Percentiles rank a stretch among this genome's conserved stretches.
Conservation (phyloP, 139 green algal genomes). For the Coelastrella sp. region DNA sequence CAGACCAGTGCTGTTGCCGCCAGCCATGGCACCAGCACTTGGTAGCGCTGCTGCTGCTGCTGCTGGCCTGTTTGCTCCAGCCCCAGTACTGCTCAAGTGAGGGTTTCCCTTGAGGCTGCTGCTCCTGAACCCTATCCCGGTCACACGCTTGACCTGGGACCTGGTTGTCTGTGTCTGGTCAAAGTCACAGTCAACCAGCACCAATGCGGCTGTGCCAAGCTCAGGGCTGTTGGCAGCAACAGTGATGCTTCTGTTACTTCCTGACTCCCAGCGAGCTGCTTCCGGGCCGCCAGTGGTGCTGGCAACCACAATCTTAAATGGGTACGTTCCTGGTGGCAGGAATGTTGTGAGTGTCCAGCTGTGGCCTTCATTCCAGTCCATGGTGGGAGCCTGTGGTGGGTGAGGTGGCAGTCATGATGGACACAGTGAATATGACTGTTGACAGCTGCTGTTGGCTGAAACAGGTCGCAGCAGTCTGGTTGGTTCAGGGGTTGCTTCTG, state of each 20-base stretch:
- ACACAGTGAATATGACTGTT: no score
- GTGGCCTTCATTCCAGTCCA: constrained; percentile 36
- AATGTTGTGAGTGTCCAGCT: constrained; percentile 32
- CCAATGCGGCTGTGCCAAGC: constrained; percentile 33
- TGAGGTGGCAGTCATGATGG: no score
- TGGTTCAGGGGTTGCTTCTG: no score
- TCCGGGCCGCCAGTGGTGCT: not conserved
- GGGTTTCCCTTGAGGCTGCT: constrained; percentile 28
- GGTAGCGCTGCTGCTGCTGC: constrained; percentile 6
- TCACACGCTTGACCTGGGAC: constrained; percentile 5
- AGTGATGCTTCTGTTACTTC: constrained; percentile 21
- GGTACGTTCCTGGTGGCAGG: constrained; percentile 29
- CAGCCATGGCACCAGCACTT: not conserved
- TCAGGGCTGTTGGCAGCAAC: constrained; percentile 14
- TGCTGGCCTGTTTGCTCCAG: not conserved
- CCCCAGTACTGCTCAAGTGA: constrained; percentile 14
- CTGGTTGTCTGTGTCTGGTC: constrained; percentile 12
- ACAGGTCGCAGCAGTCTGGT: no score
- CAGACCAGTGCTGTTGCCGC: not conserved
- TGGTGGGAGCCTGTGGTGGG: constrained; percentile 20
- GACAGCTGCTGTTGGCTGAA: no score
- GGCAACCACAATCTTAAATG: constrained; percentile 29
- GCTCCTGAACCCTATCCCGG: constrained; percentile 29
- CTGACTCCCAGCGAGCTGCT: constrained; percentile 22
- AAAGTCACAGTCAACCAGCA: constrained; percentile 24